Base-by-base conservation (phyloP, 225 moss, liverwort and hornwort genomes). In the Rhytidiadelphus loreus region DNA sequence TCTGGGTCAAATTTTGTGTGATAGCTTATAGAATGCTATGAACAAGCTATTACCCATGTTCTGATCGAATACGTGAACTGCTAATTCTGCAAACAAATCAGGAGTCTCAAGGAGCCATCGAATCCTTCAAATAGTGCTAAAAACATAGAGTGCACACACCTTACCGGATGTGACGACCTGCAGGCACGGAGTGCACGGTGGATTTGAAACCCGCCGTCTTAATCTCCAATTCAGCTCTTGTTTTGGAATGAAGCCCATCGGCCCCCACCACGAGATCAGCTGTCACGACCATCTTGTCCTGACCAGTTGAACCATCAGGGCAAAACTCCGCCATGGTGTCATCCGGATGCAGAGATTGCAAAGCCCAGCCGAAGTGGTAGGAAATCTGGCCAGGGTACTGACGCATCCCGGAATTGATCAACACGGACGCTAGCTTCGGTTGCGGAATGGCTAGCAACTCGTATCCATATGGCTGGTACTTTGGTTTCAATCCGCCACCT, bases 141-240 rank as follows among this genome's bases (percentile, higher is more conserved):
- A 58, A 50, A 74, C 57, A 73, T 80, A 25, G 74, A 77, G 77
- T 57, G 61, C 76, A 86, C 41, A 69, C 52, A 64, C 28, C 85
- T 87, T 83, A 94, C 94, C 91, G 89, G 56, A 94, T 88, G 80
- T 94, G 93, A 82, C 94, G 94, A 71, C 94, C 94, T 58, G 94
- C 94, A 90, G 94, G 94, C 58, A 87, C 86, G n/a, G 83, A 86
- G 70, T 93, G 86, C 29, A 94, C 61, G 48, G 91, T 85, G 46
- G 92, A 87, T 88, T 62, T 83, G 83, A 94, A 94, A 53, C 80
- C 50, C 30, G 60, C 58, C 41, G 88, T 83, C 88, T 92, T 93
- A 16, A 44, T 76, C 77, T 92, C 93, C 92, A 94, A 84, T 72
- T 94, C 93, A 32, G 87, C 83, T 91, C 94, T 91, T 56, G 91